phyloP scores from a whole-genome alignment of 495 filamentous ascomycete genomes.

The Neurospora hispaniola region DNA sequence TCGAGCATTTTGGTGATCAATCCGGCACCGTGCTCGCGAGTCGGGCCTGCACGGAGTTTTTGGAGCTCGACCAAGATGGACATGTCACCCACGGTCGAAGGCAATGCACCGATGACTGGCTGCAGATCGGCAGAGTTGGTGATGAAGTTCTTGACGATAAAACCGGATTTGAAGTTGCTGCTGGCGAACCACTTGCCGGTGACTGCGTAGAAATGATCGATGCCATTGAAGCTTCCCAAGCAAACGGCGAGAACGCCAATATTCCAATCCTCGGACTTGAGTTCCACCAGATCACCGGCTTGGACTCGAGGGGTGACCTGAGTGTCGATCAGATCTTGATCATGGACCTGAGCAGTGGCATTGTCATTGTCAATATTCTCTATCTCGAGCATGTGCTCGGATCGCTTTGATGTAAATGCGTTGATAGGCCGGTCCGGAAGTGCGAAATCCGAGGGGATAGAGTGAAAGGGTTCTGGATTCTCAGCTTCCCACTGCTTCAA shows the following conservation, averaged over 20 bases:
- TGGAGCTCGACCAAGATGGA: slow-evolving; percentile 36
- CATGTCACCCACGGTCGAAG: slow-evolving; percentile 13
- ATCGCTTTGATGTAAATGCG: background rate
- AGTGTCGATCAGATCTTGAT: background rate
- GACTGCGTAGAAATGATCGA: slow-evolving; percentile 62
- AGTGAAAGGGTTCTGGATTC: slow-evolving; percentile 17
- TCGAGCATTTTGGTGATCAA: slow-evolving; percentile 42
- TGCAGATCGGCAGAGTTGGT: slow-evolving; percentile 39
- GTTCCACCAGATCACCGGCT: slow-evolving; percentile 64
- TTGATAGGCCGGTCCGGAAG: background rate
- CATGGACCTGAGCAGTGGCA: slow-evolving; percentile 2
- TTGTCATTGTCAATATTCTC: background rate
- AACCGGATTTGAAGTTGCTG: slow-evolving; percentile 36
- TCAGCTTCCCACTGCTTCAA: slow-evolving; percentile 46
- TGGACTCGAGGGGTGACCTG: slow-evolving; percentile 34
- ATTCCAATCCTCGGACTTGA: slow-evolving; percentile 31
- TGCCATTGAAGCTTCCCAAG: slow-evolving; percentile 49
- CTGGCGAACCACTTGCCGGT: slow-evolving; percentile 64
- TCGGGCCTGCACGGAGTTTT: slow-evolving; percentile 34
- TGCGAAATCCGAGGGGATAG: background rate
- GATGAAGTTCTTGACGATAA: slow-evolving; percentile 55
- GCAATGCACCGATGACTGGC: slow-evolving; percentile 53
- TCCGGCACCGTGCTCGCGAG: slow-evolving; percentile 38
- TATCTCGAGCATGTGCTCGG: slow-evolving; percentile 11
- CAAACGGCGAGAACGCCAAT: slow-evolving; percentile 54